Evolutionary conservation across 768 basidiomycete species (phyloP).

Genomic region (Leccinum longicurvipes): DNA sequence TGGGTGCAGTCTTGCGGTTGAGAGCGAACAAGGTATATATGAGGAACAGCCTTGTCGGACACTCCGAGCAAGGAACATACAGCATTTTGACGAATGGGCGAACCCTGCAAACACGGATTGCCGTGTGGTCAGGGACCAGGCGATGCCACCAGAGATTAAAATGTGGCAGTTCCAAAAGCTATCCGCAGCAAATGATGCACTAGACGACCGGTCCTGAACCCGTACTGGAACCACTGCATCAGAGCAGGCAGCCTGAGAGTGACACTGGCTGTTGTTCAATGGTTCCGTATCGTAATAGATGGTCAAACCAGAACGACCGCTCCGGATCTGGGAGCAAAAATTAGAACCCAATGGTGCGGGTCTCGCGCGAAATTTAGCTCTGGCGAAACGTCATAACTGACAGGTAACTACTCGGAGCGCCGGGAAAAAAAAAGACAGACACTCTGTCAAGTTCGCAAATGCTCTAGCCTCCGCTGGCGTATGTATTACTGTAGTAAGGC

Average conservation of each 20-base stretch:
- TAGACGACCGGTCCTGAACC: neutral
- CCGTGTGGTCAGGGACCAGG: slow-evolving; percentile 13
- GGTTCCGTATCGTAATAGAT: neutral
- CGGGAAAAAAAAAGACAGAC: too few relatives aligned
- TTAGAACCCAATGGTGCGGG: neutral
- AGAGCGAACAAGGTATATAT: slow-evolving; percentile 18
- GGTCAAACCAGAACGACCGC: neutral
- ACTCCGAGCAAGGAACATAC: neutral
- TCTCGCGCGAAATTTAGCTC: neutral
- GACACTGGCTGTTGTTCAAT: neutral
- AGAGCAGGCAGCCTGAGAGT: neutral
- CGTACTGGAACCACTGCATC: neutral
- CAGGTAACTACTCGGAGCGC: too few relatives aligned
- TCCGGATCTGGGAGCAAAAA: neutral
- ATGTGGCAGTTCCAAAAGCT: slow-evolving; percentile 12
- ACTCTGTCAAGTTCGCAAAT: too few relatives aligned
- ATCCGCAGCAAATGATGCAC: slow-evolving; percentile 3
- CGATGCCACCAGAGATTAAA: slow-evolving; percentile 10
- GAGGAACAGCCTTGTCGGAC: slow-evolving; percentile 12
- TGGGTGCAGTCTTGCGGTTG: neutral
- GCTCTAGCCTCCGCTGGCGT: neutral
- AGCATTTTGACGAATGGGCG: slow-evolving; percentile 6
- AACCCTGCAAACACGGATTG: slow-evolving; percentile 6
- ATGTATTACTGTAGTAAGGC: neutral
- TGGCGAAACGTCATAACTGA: neutral